Conservation (phyloP, 2,329 filamentous ascomycete species). For the Ascochyta viciae-villosae region DNA sequence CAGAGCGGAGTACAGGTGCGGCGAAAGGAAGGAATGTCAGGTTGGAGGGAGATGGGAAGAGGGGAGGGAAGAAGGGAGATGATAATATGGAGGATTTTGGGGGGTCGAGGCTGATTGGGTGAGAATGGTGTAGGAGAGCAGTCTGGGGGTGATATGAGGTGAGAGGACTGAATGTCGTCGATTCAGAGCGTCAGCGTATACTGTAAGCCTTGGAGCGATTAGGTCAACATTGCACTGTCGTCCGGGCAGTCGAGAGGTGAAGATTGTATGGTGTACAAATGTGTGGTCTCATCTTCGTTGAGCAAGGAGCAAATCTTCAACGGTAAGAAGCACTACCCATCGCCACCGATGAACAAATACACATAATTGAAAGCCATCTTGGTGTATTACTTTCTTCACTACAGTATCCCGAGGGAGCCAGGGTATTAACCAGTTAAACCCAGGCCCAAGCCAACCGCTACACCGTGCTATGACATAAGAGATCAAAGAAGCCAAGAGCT, state of each 20-base stretch:
- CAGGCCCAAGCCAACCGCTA: constrained; percentile 24
- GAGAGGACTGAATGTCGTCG: background rate
- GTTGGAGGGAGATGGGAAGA: constrained; percentile 23
- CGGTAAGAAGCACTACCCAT: background rate
- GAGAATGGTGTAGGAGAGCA: background rate
- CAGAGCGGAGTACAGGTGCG: constrained; percentile 37
- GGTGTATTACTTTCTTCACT: constrained; percentile 36
- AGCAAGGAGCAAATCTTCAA: background rate
- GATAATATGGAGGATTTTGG: constrained; percentile 46
- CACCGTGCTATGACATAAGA: constrained; percentile 42
- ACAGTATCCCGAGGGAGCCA: constrained; percentile 33
- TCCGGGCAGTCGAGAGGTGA: background rate
- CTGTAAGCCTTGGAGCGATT: too few relatives aligned
- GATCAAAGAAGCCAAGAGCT: constrained; percentile 35
- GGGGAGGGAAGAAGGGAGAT: constrained; percentile 28
- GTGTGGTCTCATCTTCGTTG: background rate
- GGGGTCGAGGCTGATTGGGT: constrained; percentile 32
- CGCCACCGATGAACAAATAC: background rate
- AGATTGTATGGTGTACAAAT: background rate
- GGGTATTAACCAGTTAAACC: constrained; percentile 21
- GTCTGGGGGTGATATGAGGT: background rate
- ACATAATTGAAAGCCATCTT: background rate
- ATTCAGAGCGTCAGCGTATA: too few relatives aligned
- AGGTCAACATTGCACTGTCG: too few relatives aligned
- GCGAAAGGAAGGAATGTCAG: constrained; percentile 25